Conservation (phyloP, 257 asterid genomes). For the Fraxinus excelsior region DNA sequence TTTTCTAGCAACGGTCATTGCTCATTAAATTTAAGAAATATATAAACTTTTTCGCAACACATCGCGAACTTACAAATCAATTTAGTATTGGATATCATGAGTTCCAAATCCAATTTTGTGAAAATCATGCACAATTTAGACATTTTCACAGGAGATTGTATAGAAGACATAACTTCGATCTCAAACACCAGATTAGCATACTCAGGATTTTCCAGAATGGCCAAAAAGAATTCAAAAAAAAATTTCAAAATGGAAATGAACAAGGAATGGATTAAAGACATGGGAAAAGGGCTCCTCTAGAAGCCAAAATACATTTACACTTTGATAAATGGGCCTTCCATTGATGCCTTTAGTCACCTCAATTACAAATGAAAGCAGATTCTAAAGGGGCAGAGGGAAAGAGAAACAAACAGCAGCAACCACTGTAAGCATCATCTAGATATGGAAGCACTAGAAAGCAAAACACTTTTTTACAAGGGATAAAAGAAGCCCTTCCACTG, state of each 20-base stretch:
- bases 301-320: not conserved
- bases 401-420: constrained; percentile 15
- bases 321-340: not conserved
- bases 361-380: constrained; percentile 39
- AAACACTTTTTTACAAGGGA: constrained; percentile 33
- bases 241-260: not conserved
- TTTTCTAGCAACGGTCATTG: too few relatives aligned
- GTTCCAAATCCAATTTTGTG: not conserved
- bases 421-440: constrained; percentile 30
- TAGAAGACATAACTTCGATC: not conserved
- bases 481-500: constrained; percentile 16
- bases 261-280: constrained; percentile 11
- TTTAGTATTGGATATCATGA: too few relatives aligned
- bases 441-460: constrained; percentile 28
- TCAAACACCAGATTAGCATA: not conserved
- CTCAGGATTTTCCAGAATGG: not conserved
- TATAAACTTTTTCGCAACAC: too few relatives aligned
- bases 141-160: not conserved
- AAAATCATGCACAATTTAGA: not conserved
- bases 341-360: constrained; percentile 33
- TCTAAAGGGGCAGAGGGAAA: constrained; percentile 12
- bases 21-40: too few relatives aligned
- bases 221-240: not conserved
- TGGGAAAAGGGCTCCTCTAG: constrained; percentile 19
- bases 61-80: not conserved